A percentile compares a stretch with the other conserved stretches of the same genome.
phyloP scores from a whole-genome alignment of 2,329 filamentous ascomycete genomes.

The Epichloe festucae region DNA sequence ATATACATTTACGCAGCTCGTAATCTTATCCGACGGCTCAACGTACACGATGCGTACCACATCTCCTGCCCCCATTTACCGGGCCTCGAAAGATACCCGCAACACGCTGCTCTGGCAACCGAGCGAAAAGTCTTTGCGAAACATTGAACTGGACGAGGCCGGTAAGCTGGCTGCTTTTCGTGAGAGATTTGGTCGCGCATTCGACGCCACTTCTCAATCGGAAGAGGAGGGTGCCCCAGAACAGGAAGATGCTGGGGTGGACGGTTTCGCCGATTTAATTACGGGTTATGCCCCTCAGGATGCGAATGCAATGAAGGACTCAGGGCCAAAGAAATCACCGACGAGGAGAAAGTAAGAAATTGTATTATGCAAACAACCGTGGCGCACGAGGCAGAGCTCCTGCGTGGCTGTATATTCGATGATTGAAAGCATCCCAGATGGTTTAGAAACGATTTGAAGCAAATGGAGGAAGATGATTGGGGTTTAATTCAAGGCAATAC shows the following conservation, averaged over 20 bases:
- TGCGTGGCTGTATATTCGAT: background rate
- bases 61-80: slow-evolving; percentile 49
- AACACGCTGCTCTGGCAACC: slow-evolving; percentile 93
- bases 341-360: slow-evolving; percentile 33
- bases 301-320: slow-evolving; percentile 20
- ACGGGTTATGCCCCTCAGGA: slow-evolving; percentile 33
- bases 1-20: slow-evolving; percentile 93
- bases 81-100: slow-evolving; percentile 64
- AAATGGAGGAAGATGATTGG: background rate
- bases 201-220: slow-evolving; percentile 46
- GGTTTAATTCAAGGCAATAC: slow-evolving; percentile 2
- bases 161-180: slow-evolving; percentile 80
- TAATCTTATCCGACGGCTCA: slow-evolving; percentile 83
- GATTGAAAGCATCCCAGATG: background rate
- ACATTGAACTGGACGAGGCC: slow-evolving; percentile 90
- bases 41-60: slow-evolving; percentile 72
- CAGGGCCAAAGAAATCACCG: slow-evolving; percentile 27
- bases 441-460: background rate
- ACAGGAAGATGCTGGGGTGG: slow-evolving; percentile 13
- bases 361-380: background rate
- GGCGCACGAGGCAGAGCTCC: background rate
- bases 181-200: slow-evolving; percentile 68
- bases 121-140: slow-evolving; percentile 62
- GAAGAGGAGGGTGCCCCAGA: slow-evolving; percentile 18
- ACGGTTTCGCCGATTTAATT: slow-evolving; percentile 37